Conservation (phyloP, 1,139 yeast genomes). For the Tardiomyces blankii region DNA sequence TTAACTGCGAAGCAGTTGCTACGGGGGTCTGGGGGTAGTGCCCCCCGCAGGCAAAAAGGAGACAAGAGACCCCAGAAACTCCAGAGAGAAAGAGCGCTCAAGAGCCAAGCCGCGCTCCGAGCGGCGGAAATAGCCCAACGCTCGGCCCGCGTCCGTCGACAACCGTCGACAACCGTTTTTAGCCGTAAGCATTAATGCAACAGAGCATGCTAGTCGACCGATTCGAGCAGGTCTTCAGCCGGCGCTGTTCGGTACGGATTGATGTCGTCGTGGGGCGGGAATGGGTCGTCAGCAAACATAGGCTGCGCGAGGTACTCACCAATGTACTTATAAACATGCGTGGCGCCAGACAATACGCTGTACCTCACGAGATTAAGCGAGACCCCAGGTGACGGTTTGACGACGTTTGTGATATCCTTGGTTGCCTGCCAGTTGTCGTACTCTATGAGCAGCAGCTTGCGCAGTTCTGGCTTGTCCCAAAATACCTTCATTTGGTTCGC, state of each 20-base stretch:
- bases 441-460: constrained; percentile 9
- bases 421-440: constrained; percentile 7
- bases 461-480: constrained; percentile 15
- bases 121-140: no score
- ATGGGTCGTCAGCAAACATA: constrained; percentile 16
- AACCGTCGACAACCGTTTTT: no score
- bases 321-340: constrained; percentile 11
- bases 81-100: no score
- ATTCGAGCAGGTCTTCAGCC: no score
- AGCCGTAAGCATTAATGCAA: no score
- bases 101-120: no score
- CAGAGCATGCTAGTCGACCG: no score
- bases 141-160: no score
- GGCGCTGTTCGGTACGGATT: constrained; percentile 3
- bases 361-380: constrained; percentile 16
- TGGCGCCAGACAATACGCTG: constrained; percentile 17
- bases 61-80: no score
- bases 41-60: no score
- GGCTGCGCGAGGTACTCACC: constrained; percentile 12
- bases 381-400: constrained; percentile 8
- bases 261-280: constrained; percentile 15
- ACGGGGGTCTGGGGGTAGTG: no score
- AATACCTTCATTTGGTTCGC: constrained; percentile 14
- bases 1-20: no score
- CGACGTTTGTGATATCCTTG: constrained; percentile 1